Base-by-base conservation (phyloP, 331 rosid species). In the Saraca asoca region DNA sequence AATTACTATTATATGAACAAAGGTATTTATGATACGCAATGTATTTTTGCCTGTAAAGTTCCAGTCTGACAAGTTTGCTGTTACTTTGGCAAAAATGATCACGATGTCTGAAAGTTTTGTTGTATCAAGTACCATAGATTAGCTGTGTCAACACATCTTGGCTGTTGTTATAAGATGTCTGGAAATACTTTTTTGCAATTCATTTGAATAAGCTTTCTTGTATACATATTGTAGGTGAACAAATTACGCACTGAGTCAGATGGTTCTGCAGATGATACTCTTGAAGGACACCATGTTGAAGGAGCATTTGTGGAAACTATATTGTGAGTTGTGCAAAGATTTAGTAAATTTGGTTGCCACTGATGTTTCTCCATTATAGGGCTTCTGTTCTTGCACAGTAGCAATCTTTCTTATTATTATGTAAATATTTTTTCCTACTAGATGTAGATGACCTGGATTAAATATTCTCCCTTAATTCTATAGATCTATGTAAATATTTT, bases 271-370 rank as follows among this genome's bases (percentile, higher is more conserved):
- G 89, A 85, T 17, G 97, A 85, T 68, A 79, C 83, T 63, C 84
- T 83, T 57, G 99, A 94, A 64, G 72, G 44, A 74, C 85, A 86
- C 79, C 87, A 88, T 62, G 92, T 90, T 66, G 99, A 94, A 80
- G 88, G 89, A 73, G 99, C 97, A 63, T 94, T 90, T 82, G 95
- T 90, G 16, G 99, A 94, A 77, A 84, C 92, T 51, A 80, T 90
- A 73, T 77, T 94, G 99, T 94, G 83, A 75, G 99, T 86, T 75
- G 31, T 59, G 62, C 46, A 51, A 49, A 20, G 54, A 31, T 54
- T 35, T 58, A 5, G 52, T 44, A 41, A 31, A 45, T 34, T 39
- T 19, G 62, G 58, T 42, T 59, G 63, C 38, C 58, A 15, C 58
- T 62, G 62, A 58, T 20, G 18, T 72, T 74, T 66, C 55, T 75